These are phyloP conservation scores for Polytolypa hystricis DNA, from an alignment of 2,329 filamentous ascomycete genomes.

Conservation along the genomic window DNA sequence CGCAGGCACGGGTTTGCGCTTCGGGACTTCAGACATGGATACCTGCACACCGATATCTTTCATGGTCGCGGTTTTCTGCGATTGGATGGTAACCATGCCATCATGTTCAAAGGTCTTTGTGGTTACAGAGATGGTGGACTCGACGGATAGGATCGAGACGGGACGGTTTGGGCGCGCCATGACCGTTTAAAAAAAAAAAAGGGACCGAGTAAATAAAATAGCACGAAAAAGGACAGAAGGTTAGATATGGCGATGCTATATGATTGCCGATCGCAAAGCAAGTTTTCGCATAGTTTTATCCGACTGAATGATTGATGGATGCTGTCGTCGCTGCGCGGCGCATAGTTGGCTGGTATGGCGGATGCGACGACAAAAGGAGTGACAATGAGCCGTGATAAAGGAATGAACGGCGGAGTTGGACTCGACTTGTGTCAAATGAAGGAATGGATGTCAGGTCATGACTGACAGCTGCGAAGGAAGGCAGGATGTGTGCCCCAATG, in stretches of 20 bases:
- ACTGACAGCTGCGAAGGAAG: not conserved
- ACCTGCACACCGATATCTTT: slow-evolving; percentile 7
- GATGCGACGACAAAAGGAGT: not conserved
- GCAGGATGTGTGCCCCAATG: too few species aligned
- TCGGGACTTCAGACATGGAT: slow-evolving; percentile 8
- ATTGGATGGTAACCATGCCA: not conserved
- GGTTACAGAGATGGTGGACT: slow-evolving; percentile 1
- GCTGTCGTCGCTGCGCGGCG: not conserved
- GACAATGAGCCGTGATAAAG: too few species aligned
- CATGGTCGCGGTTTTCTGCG: not conserved
- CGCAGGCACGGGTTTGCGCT: slow-evolving; percentile 12
- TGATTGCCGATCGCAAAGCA: too few species aligned
- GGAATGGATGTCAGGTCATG: slow-evolving; percentile 4
- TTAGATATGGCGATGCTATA: too few species aligned
- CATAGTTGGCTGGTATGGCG: not conserved
- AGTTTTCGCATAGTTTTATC: too few species aligned
- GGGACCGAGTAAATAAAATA: not conserved
- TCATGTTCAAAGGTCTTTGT: not conserved
- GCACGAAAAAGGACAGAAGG: too few species aligned
- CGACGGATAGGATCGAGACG: slow-evolving; percentile 2
- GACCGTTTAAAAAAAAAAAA: not conserved
- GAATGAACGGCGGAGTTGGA: not conserved
- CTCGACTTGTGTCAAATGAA: too few species aligned
- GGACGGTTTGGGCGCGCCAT: slow-evolving; percentile 3
- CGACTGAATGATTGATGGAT: not conserved